Percentiles rank a stretch among this genome's conserved stretches.
phyloP scores from a whole-genome alignment of 2,329 filamentous ascomycete genomes.

The Phaeosphaeria sp. region DNA sequence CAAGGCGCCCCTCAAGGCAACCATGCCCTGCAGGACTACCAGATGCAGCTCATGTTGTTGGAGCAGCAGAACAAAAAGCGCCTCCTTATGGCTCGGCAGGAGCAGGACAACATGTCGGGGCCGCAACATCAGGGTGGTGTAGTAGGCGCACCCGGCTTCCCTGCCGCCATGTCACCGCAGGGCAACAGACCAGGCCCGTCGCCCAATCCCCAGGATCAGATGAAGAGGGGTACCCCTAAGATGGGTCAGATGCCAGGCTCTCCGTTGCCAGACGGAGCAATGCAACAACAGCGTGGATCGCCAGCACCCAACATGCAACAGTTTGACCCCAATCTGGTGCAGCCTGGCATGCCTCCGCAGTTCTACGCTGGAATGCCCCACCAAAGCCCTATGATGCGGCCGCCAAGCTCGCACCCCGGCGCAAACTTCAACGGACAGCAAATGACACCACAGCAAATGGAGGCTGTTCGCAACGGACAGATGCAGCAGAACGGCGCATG shows the following conservation, averaged over 20 bases:
- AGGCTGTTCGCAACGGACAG: slow-evolving; percentile 48
- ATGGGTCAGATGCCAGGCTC: slow-evolving; percentile 73
- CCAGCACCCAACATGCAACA: slow-evolving; percentile 60
- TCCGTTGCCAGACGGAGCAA: slow-evolving; percentile 72
- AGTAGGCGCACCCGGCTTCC: slow-evolving; percentile 65
- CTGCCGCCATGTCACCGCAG: slow-evolving; percentile 71
- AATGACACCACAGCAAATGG: slow-evolving; percentile 66
- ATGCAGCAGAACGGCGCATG: slow-evolving; percentile 47
- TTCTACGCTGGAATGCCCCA: slow-evolving; percentile 44
- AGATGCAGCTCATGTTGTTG: slow-evolving; percentile 87
- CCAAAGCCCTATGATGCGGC: slow-evolving; percentile 62
- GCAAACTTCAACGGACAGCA: slow-evolving; percentile 67
- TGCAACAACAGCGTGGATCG: slow-evolving; percentile 68
- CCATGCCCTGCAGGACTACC: slow-evolving; percentile 84
- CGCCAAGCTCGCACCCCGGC: slow-evolving; percentile 53
- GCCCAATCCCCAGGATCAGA: slow-evolving; percentile 78
- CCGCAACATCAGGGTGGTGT: slow-evolving; percentile 57
- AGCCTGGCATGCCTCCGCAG: slow-evolving; percentile 52
- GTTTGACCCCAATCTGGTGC: slow-evolving; percentile 61
- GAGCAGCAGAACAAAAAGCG: slow-evolving; percentile 90
- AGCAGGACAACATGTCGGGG: slow-evolving; percentile 72
- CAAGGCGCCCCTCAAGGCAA: slow-evolving; percentile 66
- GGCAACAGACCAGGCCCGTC: slow-evolving; percentile 73
- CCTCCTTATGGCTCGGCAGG: slow-evolving; percentile 80
- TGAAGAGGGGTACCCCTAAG: slow-evolving; percentile 79